These are phyloP conservation scores for Gynochthodes officinalis DNA, from an alignment of 257 asterid genomes.

Conservation along the genomic window DNA sequence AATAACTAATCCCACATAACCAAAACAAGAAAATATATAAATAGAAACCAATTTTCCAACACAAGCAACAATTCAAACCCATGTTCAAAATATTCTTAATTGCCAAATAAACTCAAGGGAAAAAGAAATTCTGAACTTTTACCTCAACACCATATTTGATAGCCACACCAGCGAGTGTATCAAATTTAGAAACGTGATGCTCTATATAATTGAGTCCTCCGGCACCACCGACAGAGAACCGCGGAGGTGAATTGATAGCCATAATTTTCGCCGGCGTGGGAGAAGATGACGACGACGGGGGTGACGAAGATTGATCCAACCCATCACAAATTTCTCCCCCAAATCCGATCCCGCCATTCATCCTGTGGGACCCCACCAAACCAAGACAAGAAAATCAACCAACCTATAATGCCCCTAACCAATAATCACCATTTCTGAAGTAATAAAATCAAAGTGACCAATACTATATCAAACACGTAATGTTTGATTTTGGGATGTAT, in stretches of 20 bases:
- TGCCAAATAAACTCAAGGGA: neutral
- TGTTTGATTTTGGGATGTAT: neutral
- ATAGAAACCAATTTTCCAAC: neutral
- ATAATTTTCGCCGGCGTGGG: conserved; percentile 14
- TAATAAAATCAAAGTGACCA: neutral
- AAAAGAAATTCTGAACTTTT: conserved; percentile 5
- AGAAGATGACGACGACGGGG: conserved; percentile 31
- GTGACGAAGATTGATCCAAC: conserved; percentile 5
- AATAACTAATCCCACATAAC: neutral
- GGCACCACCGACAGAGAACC: conserved; percentile 28
- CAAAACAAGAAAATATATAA: neutral
- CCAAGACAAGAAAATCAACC: neutral
- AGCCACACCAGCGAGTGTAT: conserved; percentile 87
- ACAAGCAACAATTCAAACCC: neutral
- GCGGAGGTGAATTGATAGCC: conserved; percentile 26
- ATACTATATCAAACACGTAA: neutral
- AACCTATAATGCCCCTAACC: neutral
- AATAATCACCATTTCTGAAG: neutral
- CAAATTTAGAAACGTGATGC: conserved; percentile 71
- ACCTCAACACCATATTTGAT: conserved; percentile 94
- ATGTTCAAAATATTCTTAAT: neutral
- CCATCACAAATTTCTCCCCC: conserved; percentile 16
- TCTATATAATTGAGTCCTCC: conserved; percentile 37
- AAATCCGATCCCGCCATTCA: conserved; percentile 35
- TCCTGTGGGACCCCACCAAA: conserved; percentile 26